Conservation (phyloP, 2,329 filamentous ascomycete species). For the Botrytis porri region DNA sequence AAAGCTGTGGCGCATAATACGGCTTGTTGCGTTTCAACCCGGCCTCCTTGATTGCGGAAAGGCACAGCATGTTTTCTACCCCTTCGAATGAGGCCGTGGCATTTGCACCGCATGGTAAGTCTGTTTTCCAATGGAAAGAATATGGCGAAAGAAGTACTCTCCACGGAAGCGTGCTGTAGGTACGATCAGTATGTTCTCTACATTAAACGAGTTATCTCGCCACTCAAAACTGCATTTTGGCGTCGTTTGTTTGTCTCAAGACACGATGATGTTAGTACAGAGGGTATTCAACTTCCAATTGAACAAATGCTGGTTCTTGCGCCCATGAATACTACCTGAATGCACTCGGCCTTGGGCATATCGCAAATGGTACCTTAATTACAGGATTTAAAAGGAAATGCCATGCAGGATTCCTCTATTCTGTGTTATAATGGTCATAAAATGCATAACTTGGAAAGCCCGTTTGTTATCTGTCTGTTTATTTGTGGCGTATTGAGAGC, state of each 20-base stretch:
- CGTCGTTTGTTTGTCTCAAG: background rate
- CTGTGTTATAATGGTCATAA: background rate
- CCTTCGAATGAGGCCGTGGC: background rate
- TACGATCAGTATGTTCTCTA: background rate
- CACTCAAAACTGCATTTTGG: background rate
- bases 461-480: background rate
- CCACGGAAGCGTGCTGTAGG: background rate
- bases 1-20: background rate
- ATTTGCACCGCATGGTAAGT: background rate
- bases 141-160: background rate
- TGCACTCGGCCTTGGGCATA: background rate
- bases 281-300: background rate
- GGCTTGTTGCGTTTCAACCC: background rate
- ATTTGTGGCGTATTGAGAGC: background rate
- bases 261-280: background rate
- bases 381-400: background rate
- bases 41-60: background rate
- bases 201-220: background rate
- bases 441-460: background rate
- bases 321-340: background rate
- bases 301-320: background rate
- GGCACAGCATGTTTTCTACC: background rate
- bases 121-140: background rate
- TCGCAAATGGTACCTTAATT: background rate
- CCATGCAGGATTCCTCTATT: background rate